These are phyloP conservation scores for Nakazawaea anatomiae DNA, from an alignment of 805 yeast species.

Conservation along the genomic window DNA sequence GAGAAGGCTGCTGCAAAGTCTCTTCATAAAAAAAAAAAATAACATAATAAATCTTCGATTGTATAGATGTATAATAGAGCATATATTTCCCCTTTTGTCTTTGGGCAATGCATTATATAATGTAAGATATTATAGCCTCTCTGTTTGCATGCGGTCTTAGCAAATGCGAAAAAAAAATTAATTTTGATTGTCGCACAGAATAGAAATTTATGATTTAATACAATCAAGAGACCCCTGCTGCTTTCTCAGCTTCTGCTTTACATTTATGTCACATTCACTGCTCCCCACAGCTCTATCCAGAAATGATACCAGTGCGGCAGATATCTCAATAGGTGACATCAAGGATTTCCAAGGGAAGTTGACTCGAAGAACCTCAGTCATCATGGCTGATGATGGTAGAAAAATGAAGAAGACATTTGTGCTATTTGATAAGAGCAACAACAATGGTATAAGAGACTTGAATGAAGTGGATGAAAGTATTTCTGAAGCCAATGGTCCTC, in stretches of 20 bases:
- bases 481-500: neutral
- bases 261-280: neutral
- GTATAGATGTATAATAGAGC: no score
- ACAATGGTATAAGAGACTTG: neutral
- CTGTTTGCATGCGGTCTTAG: neutral
- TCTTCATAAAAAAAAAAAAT: neutral
- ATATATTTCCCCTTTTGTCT: no score
- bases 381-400: constrained; percentile 9
- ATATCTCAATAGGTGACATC: constrained; percentile 9
- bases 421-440: constrained; percentile 2
- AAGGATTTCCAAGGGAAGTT: constrained; percentile 4
- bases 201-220: no score
- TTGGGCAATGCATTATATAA: no score
- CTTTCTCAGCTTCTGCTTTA: neutral
- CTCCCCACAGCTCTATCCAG: neutral
- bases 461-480: neutral
- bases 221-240: neutral
- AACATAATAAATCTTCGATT: neutral
- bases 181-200: neutral
- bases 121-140: no score
- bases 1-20: constrained; percentile 12
- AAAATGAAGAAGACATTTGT: constrained; percentile 5
- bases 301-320: neutral
- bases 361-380: constrained; percentile 6
- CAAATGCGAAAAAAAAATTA: neutral